phyloP scores from a whole-genome alignment of 1,139 yeast species.

The Blastobotrys ciferrii region DNA sequence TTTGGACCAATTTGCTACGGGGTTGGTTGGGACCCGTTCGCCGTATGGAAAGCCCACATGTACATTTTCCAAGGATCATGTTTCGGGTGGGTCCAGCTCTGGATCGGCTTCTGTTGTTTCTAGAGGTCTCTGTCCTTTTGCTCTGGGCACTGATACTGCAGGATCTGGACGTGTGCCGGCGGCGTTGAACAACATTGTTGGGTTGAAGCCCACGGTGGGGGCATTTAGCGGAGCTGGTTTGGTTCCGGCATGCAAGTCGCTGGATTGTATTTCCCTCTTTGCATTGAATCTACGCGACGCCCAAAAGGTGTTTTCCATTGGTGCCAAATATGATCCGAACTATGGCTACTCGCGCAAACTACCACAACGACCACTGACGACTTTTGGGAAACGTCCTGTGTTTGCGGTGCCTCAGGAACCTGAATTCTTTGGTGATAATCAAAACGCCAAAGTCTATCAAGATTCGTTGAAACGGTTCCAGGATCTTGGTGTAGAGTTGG shows the following conservation, averaged over 20 bases:
- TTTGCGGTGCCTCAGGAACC: slow-evolving; percentile 74
- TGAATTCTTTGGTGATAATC: slow-evolving; percentile 76
- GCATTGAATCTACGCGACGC: slow-evolving; percentile 79
- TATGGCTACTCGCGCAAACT: slow-evolving; percentile 79
- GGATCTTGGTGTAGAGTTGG: slow-evolving; percentile 55
- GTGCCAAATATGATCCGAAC: slow-evolving; percentile 71
- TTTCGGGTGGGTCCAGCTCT: slow-evolving; percentile 91
- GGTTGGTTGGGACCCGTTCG: slow-evolving; percentile 89
- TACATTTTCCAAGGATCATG: slow-evolving; percentile 71
- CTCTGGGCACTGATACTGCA: slow-evolving; percentile 97
- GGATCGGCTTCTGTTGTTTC: slow-evolving; percentile 94
- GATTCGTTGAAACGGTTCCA: slow-evolving; percentile 59
- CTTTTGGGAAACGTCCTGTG: slow-evolving; percentile 57
- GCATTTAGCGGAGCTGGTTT: slow-evolving; percentile 82
- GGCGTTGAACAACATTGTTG: slow-evolving; percentile 85
- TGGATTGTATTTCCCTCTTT: slow-evolving; percentile 89
- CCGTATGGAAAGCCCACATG: slow-evolving; percentile 89
- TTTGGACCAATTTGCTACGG: slow-evolving; percentile 95
- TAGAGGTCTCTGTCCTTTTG: slow-evolving; percentile 80
- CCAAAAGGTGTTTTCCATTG: slow-evolving; percentile 63
- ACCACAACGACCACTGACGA: slow-evolving; percentile 62
- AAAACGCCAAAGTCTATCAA: slow-evolving; percentile 67
- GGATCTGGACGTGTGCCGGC: slow-evolving; percentile 99
- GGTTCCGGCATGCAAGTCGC: slow-evolving; percentile 94
- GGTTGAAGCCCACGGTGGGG: slow-evolving; percentile 90